Percentiles rank a stretch among this genome's conserved stretches.
Evolutionary conservation across 2,329 filamentous ascomycete genomes (phyloP).

Genomic region (Trichoderma koningii): DNA sequence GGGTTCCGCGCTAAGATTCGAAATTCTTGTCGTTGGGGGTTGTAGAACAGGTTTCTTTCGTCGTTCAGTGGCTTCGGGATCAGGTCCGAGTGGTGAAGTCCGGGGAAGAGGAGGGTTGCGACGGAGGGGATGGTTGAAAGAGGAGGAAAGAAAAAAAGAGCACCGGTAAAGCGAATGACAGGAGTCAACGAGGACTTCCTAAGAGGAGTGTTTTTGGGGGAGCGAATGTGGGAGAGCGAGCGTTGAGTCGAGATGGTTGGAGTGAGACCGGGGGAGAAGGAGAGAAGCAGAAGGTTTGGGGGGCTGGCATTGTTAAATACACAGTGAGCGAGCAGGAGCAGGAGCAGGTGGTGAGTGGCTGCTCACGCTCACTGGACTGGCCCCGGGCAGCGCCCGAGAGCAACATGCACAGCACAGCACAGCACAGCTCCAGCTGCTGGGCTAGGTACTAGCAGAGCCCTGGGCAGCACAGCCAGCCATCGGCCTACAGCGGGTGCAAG

Average conservation of each 20-base stretch:
- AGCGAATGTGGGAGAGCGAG: conserved; percentile 49
- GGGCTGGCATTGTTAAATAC: conserved; percentile 39
- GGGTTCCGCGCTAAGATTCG: conserved; percentile 8
- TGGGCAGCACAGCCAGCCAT: background rate
- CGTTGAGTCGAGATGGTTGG: conserved; percentile 34
- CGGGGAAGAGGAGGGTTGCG: conserved; percentile 19
- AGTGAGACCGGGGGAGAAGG: conserved; percentile 36
- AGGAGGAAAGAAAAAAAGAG: conserved; percentile 54
- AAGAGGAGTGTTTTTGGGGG: conserved; percentile 44
- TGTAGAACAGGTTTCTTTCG: conserved; percentile 4
- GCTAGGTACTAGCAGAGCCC: background rate
- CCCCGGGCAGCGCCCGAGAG: background rate
- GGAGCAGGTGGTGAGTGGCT: background rate
- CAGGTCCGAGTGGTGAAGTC: conserved; percentile 14
- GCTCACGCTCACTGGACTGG: background rate
- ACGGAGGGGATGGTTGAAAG: conserved; percentile 37
- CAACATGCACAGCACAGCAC: no score
- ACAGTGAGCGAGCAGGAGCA: no score
- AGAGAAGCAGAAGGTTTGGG: conserved; percentile 27
- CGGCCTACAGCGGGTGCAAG: background rate
- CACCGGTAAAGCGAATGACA: conserved; percentile 69
- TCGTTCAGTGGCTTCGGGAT: conserved; percentile 12
- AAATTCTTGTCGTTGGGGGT: background rate
- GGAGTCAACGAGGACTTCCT: conserved; percentile 75
- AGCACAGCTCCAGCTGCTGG: background rate